phyloP scores from a whole-genome alignment of 495 filamentous ascomycete species.

The Talaromyces trachyspermus region DNA sequence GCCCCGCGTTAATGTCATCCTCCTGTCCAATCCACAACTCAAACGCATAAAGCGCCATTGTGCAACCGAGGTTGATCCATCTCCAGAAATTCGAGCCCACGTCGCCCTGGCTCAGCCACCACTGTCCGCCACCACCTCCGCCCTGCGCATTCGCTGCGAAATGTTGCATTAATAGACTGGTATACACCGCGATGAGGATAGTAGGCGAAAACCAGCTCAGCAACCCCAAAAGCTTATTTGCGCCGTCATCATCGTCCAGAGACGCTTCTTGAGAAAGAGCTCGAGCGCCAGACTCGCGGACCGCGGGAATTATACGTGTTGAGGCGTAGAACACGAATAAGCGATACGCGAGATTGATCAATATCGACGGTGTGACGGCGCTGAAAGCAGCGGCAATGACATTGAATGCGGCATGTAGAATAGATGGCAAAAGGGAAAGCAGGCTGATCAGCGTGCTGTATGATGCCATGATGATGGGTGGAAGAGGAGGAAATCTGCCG shows the following conservation, averaged over 20 bases:
- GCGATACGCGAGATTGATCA: constrained; percentile 88
- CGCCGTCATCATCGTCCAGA: constrained; percentile 77
- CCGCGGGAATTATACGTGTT: constrained; percentile 91
- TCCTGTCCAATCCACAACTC: constrained; percentile 80
- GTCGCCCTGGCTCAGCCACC: constrained; percentile 76
- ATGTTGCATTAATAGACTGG: constrained; percentile 93
- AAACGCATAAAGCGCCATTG: constrained; percentile 81
- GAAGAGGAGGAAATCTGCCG: constrained; percentile 81
- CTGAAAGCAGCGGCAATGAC: constrained; percentile 84
- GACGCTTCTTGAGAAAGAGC: constrained; percentile 75
- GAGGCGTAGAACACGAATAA: constrained; percentile 90
- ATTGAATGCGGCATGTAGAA: constrained; percentile 74
- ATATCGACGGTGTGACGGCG: constrained; percentile 88
- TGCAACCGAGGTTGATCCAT: constrained; percentile 85
- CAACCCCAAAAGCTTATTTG: constrained; percentile 67
- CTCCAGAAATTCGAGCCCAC: constrained; percentile 81
- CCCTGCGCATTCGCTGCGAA: constrained; percentile 64
- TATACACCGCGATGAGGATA: constrained; percentile 91
- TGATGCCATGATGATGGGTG: constrained; percentile 97
- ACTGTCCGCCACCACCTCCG: constrained; percentile 60
- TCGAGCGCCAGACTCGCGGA: constrained; percentile 75
- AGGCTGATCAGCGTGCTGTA: constrained; percentile 84
- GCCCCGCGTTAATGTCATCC: constrained; percentile 56
- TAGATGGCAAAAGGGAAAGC: constrained; percentile 73
- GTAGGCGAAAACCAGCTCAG: constrained; percentile 88